Base-by-base conservation (phyloP, 306 rosid species). In the Corylus avellana region DNA sequence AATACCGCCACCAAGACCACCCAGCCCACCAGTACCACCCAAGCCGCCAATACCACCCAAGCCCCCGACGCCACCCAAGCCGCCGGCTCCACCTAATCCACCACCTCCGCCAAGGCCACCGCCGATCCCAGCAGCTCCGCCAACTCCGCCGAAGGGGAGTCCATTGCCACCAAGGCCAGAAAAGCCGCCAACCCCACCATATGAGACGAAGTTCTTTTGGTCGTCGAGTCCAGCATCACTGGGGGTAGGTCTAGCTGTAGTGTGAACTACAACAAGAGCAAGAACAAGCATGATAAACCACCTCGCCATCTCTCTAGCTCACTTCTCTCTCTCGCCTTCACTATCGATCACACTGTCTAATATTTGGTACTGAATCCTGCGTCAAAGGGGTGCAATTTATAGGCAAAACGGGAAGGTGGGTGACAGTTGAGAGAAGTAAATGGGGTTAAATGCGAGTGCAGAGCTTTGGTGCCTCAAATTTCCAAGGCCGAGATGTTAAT, bases 101-200 rank as follows among this genome's bases (percentile, higher is more conserved):
- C 67, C 75, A 0, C 82, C 87, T 1, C 81, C 85, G 12, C 84
- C 80, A 27, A 80, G 57, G 1, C 50, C 78, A 2, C 50, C 70
- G 0, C 91, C 96, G 2, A 87, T 0, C 27, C 82, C 92, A 0
- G 88, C 72, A 68, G 51, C 72, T 68, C 51, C 97, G 0, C 93
- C 94, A 0, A 39, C 39, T 46, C 97, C 98, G 18, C 82, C 94
- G 12, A 86, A 87, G 0, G 97, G 97, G 8, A 89, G 75, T 0
- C 96, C 97, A 56, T 83, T 83, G 72, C 13, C 7, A 4, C 97
- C 98, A 2, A 86, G 7, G 18, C 98, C 97, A 2, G 91, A 73
- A 78, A 61, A 85, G 8, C 91, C 95, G 8, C 88, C 98, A n/a
- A 84, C 8, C 0, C 98, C 97, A 2, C 96, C 95, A 8, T 51